Base-by-base conservation (phyloP, 1,139 yeast species). In the Pichia sp. region DNA sequence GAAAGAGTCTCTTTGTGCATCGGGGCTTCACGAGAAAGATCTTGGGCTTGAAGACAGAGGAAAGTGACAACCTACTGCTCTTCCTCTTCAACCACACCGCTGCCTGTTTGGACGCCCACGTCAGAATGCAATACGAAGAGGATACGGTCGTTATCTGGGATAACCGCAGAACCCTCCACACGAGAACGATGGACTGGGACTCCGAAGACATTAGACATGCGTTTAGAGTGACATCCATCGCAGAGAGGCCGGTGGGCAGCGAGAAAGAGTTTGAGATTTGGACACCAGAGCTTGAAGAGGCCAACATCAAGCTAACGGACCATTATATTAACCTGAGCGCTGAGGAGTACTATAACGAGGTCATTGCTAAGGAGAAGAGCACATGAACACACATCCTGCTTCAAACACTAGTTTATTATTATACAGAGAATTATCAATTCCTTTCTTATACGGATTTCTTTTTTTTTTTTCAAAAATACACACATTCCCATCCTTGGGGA, bases 71-170 rank as follows among this genome's bases (percentile, higher is more conserved):
- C 31, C 74, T 85, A 57, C 70, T 85, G 59, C 68, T 75, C 52
- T 78, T 84, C 63, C 71, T 86, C 60, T 76, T 75, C 63, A 70
- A 74, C 46, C 82, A 82, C 62, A 73, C 82, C 52, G 79, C 78
- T 56, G 64, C 74, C 40, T 71, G 79, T 42, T 77, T 76, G 45
- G 86, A 82, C 64, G 73, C 80, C 60, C 83, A 82, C 55, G 73
- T 81, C 31, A 75, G 88, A 58, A 80, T 81, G 56, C 71, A 70
- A 57, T 84, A 86, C 84, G 79, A 77, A 60, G 77, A 77, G 33
- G 73, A 77, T 50, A 80, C 89, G 10, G 85, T 86, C 40, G 89
- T 83, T 29, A 70, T 84, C 29, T 86, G 90, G 88, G 91, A 85
- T 64, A 85, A 85, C 71, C 76, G 91, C 68, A 73, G 85, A 60